Evolutionary conservation across 1,284 basidiomycete genomes (phyloP).

Genomic region (Tremellales sp.): DNA sequence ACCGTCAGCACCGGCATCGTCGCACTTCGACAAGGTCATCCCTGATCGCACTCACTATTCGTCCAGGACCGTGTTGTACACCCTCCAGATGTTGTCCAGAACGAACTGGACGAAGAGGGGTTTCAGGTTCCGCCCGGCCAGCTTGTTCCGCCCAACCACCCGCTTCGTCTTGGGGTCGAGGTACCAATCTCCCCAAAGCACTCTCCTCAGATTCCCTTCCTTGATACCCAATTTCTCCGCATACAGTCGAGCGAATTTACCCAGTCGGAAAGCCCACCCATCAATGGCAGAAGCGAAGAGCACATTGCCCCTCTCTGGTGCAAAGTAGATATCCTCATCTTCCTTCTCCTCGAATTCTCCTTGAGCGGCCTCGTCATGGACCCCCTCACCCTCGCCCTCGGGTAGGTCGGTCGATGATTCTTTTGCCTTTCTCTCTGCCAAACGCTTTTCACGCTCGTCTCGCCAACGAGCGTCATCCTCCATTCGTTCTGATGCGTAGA

Average conservation of each 20-base stretch:
- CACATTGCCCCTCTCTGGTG: constrained; percentile 92
- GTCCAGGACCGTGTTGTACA: constrained; percentile 81
- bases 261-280: constrained; percentile 95
- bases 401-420: constrained; percentile 28
- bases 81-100: constrained; percentile 94
- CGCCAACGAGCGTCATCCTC: constrained; percentile 91
- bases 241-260: constrained; percentile 90
- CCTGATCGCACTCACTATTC: constrained; percentile 69
- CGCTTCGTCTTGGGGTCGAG: constrained; percentile 94
- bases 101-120: constrained; percentile 99
- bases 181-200: constrained; percentile 97
- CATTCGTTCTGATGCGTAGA: constrained; percentile 96
- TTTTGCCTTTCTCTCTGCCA: constrained; percentile 61
- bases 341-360: constrained; percentile 83
- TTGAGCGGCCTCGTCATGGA: constrained; percentile 42
- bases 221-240: constrained; percentile 87
- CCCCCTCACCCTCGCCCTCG: constrained; percentile 38
- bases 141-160: constrained; percentile 85
- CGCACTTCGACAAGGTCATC: not conserved
- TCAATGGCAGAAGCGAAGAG: constrained; percentile 95
- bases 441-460: constrained; percentile 79
- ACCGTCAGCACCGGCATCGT: not conserved
- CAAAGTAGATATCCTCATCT: constrained; percentile 97
- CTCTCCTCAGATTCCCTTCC: constrained; percentile 77
- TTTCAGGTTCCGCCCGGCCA: constrained; percentile 77